A percentile compares a stretch with the other conserved stretches of the same genome.
phyloP scores from a whole-genome alignment of 306 rosid genomes.

The Dicorynia guianensis region DNA sequence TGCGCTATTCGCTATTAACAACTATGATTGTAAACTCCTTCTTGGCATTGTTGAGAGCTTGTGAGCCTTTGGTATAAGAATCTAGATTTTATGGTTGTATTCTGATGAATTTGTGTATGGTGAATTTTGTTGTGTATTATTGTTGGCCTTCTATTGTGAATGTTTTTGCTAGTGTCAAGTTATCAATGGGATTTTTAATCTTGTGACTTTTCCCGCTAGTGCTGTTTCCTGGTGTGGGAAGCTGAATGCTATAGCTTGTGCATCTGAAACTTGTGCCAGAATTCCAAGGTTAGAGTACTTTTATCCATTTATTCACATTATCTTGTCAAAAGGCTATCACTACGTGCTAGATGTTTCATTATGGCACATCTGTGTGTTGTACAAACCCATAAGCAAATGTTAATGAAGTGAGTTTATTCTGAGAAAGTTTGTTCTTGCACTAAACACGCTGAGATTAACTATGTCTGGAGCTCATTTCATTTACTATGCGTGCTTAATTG shows the following conservation, averaged over 20 bases:
- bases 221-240: constrained; percentile 97
- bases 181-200: constrained; percentile 17
- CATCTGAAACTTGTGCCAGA: constrained; percentile 94
- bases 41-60: constrained; percentile 2
- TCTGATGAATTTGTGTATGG: constrained; percentile 15
- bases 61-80: constrained; percentile 10
- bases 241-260: constrained; percentile 97
- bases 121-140: neutral
- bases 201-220: constrained; percentile 52
- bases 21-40: too few relatives aligned
- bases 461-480: neutral
- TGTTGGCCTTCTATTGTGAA: neutral
- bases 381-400: neutral
- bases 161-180: neutral
- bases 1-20: too few relatives aligned
- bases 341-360: neutral
- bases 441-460: constrained; percentile 1
- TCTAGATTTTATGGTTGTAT: constrained; percentile 15
- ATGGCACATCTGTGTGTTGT: neutral
- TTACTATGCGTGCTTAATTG: constrained; percentile 1
- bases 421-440: constrained; percentile 20
- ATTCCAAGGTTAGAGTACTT: constrained; percentile 79
- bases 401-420: neutral
- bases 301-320: constrained; percentile 14
- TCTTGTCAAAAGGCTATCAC: constrained; percentile 7